Evolutionary conservation across 805 yeast genomes (phyloP), one percentile per base, ranked within the genome.

Genomic region (Sugiyamaella mastotermitis): DNA sequence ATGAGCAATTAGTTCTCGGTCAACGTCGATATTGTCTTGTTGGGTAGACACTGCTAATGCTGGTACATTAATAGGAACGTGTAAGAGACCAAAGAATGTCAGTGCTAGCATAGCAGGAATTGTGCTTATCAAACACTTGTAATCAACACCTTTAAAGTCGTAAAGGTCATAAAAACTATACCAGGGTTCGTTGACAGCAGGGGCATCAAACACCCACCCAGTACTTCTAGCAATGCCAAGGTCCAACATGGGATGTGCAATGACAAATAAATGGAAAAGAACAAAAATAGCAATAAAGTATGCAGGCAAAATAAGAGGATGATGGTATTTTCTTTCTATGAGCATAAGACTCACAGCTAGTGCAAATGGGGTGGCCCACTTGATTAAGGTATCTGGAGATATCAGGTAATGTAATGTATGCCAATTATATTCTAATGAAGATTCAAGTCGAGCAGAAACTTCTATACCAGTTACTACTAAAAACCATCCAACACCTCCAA

Each of bases 401-500:
- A 85, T 60, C 22, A 64, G 48, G 18, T 36, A 40, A 21, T 14
- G 11, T 13, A 43, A 31, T 18, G 36, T 33, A 9, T 33, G 24
- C 19, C 37, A 22, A 11, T 86, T 83, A 56, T 85, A 88, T 36
- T 69, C 70, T 30, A 90, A 59, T 2, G 85, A 80, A 3, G 84
- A 83, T 34, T 84, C 83, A 22, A 84, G 60, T 42, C 95, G 68
- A 0, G 95, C 79, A n/a, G 85, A 73, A 1, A 92, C 95, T 54
- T 90, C 97, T 20, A 92, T 62, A 1, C 95, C 98, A 0, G 98
- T 92, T 1, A 84, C 80, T 1, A 87, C 66, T 35, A 92, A 66
- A 60, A 92, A 92, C 62, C 84, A 88, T 5, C 98, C 98, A 34
- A 92, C 98, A 53, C 98, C 98, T 27, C 98, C 98, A 50, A 92